phyloP scores from a whole-genome alignment of 768 basidiomycete species.

The Wakefieldia striispora region DNA sequence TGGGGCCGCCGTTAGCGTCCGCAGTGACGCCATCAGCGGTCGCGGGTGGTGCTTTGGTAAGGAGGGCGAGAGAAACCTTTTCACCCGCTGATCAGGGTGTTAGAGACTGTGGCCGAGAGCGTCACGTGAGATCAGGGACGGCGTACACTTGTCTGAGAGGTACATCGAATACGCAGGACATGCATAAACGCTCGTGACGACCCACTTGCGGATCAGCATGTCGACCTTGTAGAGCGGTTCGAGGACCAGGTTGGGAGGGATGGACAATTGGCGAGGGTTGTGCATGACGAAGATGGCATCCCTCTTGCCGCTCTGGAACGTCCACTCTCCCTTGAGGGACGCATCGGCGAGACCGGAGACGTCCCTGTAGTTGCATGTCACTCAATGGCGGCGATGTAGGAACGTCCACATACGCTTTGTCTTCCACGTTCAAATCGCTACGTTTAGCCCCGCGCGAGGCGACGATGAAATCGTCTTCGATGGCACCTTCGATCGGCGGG shows the following conservation, averaged over 20 bases:
- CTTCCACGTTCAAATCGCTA: conserved; percentile 10
- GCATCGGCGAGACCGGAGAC: conserved; percentile 18
- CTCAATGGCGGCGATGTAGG: neutral
- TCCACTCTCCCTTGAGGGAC: conserved; percentile 33
- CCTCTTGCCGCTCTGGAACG: conserved; percentile 26
- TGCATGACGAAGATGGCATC: conserved; percentile 35
- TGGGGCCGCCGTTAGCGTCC: neutral
- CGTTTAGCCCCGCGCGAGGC: conserved; percentile 19
- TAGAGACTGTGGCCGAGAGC: neutral
- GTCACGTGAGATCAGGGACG: neutral
- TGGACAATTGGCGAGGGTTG: conserved; percentile 21
- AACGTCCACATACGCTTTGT: conserved; percentile 14
- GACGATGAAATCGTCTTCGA: conserved; percentile 26
- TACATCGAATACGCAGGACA: conserved; percentile 36
- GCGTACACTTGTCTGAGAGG: conserved; percentile 27
- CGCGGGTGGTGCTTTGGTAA: conserved; percentile 7
- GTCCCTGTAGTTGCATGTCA: neutral
- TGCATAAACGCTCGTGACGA: conserved; percentile 32
- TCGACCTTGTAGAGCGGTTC: conserved; percentile 25
- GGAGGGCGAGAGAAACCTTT: conserved; percentile 21
- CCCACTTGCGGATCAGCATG: conserved; percentile 26
- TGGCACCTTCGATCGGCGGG: conserved; percentile 13
- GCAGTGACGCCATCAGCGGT: neutral
- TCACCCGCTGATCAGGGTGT: conserved; percentile 17
- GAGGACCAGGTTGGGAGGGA: conserved; percentile 23